Percentiles rank a stretch among this genome's conserved stretches.
These are phyloP conservation scores for Plasmodium billcollinsi DNA, from an alignment of 169 alveolate genomes.

Conservation along the genomic window DNA sequence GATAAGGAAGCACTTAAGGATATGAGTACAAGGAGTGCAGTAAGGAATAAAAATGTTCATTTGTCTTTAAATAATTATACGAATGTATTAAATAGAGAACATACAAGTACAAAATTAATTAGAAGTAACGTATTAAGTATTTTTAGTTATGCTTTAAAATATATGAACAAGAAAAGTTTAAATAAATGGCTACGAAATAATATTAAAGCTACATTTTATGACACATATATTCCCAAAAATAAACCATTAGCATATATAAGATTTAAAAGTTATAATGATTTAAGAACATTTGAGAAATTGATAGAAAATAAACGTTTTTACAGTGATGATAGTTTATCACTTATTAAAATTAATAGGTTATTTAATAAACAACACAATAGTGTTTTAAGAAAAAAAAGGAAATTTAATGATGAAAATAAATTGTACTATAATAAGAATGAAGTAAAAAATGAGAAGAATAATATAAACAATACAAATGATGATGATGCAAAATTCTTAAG, in stretches of 20 bases:
- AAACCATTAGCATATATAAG: conserved; percentile 67
- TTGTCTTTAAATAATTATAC: conserved; percentile 61
- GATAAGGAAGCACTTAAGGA: conserved; percentile 29
- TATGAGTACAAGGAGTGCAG: conserved; percentile 13
- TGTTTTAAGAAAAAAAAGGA: conserved; percentile 11
- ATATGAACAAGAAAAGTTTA: conserved; percentile 68
- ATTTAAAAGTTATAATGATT: conserved; percentile 34
- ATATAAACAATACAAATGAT: background rate
- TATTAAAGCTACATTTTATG: conserved; percentile 64
- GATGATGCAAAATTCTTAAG: background rate
- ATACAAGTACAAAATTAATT: conserved; percentile 19
- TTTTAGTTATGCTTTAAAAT: conserved; percentile 72
- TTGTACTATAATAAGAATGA: background rate
- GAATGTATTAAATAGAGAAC: conserved; percentile 1
- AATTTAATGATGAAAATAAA: conserved; percentile 2
- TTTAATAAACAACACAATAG: conserved; percentile 4
- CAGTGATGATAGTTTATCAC: conserved; percentile 52
- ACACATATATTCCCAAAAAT: conserved; percentile 56
- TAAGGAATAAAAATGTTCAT: conserved; percentile 20
- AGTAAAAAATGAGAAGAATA: background rate
- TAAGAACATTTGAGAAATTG: conserved; percentile 60
- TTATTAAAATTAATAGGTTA: conserved; percentile 51
- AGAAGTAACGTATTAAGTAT: conserved; percentile 58
- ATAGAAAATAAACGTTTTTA: conserved; percentile 72
- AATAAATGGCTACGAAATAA: conserved; percentile 71